A percentile compares a stretch with the other conserved stretches of the same genome.
These are phyloP conservation scores for Ogataea angusta DNA, from an alignment of 805 yeast species.

Conservation along the genomic window DNA sequence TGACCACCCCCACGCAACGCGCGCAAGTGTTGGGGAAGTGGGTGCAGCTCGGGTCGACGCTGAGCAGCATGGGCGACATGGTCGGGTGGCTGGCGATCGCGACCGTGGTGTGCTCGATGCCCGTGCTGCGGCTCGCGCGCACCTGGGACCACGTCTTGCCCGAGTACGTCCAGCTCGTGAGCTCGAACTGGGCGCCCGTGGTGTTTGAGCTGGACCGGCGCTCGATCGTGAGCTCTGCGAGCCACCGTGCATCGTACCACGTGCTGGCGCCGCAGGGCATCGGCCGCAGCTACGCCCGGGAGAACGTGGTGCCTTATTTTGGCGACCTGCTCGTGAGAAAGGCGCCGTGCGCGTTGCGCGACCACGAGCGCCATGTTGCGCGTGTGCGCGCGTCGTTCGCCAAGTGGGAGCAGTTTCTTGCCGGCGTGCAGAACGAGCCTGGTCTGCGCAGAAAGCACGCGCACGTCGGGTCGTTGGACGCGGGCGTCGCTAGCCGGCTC, in stretches of 20 bases:
- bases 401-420: conserved; percentile 77
- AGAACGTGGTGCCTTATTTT: conserved; percentile 81
- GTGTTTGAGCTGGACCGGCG: conserved; percentile 83
- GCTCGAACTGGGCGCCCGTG: conserved; percentile 90
- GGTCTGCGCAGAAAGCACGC: conserved; percentile 2
- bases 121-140: conserved; percentile 66
- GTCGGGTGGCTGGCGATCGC: conserved; percentile 93
- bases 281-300: conserved; percentile 71
- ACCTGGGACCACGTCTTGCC: conserved; percentile 75
- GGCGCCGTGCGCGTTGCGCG: conserved; percentile 37
- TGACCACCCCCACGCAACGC: conserved; percentile 39
- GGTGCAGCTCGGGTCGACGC: conserved; percentile 76
- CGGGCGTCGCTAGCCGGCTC: conserved; percentile 13
- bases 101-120: conserved; percentile 75
- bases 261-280: conserved; percentile 86
- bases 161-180: conserved; percentile 54
- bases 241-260: conserved; percentile 60
- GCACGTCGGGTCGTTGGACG: conserved; percentile 5
- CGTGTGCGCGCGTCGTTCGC: conserved; percentile 68
- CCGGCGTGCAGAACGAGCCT: conserved; percentile 43
- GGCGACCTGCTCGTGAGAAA: conserved; percentile 73
- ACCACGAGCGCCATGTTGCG: conserved; percentile 62
- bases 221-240: conserved; percentile 54
- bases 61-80: conserved; percentile 85
- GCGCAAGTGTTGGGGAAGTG: conserved; percentile 73